Evolutionary conservation across 163 green algal genomes (phyloP), one percentile per base, ranked within the genome.

Genomic region (Trebouxiophyceae sp.): DNA sequence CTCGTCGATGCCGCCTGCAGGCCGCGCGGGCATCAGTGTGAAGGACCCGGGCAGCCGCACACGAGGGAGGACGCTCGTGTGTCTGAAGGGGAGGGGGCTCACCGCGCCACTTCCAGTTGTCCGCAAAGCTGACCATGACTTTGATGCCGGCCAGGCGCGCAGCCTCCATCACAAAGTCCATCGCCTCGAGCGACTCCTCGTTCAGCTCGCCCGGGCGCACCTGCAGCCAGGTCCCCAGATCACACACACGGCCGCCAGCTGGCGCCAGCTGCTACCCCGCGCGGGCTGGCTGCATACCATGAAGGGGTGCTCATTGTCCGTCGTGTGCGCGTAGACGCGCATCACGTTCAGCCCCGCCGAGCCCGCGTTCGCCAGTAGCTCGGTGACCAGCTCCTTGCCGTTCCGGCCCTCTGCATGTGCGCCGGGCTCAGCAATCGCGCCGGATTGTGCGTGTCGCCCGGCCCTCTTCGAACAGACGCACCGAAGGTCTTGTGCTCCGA

Each of bases 81-180:
- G 39, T 56, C 45, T 12, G 3, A 6, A n/a, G n/a, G n/a, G n/a
- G n/a, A n/a, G 8, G 1, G 26, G 33, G 6, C 67, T 5, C 46
- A 71, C 74, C 74, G 67, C 65, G 50, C 61, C 84, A 86, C 71
- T 86, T 86, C 84, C 85, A 92, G 73, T 87, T 88, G 77, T 92
- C 84, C 0, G 73, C 55, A 4, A 92, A 70, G 4, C 39, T 50
- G 12, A 50, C 12, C 39, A 89, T 73, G 27, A 91, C 69, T 24
- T 68, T 67, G 28, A 91, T 27, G 5, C 74, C 70, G 26, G 65
- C 54, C n/a, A 39, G 57, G 50, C 70, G 67, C 3, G 82, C 77
- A n/a, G 72, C 65, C 29, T 82, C 78, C n/a, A 91, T 33, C 12
- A 81, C 65, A 31, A 66, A 76, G 70, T 91, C 84, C 47, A 91